Conservation (phyloP, 2,329 filamentous ascomycete genomes). For the Fusarium longipes region DNA sequence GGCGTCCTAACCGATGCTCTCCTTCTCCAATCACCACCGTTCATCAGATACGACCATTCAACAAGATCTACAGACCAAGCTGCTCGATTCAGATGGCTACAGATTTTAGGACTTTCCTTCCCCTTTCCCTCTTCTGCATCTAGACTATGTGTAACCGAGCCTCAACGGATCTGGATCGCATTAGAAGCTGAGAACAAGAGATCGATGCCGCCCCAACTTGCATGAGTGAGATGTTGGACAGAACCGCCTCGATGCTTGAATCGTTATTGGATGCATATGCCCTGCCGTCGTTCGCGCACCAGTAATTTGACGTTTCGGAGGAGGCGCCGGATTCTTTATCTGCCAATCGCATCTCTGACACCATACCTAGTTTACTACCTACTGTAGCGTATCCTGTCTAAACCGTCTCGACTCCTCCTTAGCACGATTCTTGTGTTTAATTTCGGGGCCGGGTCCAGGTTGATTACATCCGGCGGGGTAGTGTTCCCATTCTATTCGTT, state of each 20-base stretch:
- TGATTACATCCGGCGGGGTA: not conserved
- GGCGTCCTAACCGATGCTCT: slow-evolving; percentile 17
- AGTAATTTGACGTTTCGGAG: not conserved
- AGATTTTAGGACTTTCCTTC: not conserved
- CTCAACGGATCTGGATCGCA: slow-evolving; percentile 16
- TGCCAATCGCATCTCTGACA: not conserved
- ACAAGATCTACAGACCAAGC: slow-evolving; percentile 4
- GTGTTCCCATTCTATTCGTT: not conserved
- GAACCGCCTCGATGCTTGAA: not conserved
- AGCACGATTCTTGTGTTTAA: not conserved
- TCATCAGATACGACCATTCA: slow-evolving; percentile 13
- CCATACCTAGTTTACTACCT: not conserved
- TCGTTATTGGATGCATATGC: not conserved
- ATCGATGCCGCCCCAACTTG: not conserved
- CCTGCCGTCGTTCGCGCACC: not conserved
- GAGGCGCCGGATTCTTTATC: not conserved
- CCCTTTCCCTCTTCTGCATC: not conserved
- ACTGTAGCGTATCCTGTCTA: not conserved
- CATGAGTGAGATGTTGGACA: not conserved
- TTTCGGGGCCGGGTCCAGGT: not conserved
- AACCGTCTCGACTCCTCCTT: not conserved
- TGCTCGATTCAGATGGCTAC: slow-evolving; percentile 2
- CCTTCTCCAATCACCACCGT: slow-evolving; percentile 19
- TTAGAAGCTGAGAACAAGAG: not conserved
- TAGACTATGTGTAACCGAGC: slow-evolving; percentile 6